Evolutionary conservation across 2,329 filamentous ascomycete species (phyloP), one percentile per base, ranked within the genome.

Genomic region (Beauveria medogensis): DNA sequence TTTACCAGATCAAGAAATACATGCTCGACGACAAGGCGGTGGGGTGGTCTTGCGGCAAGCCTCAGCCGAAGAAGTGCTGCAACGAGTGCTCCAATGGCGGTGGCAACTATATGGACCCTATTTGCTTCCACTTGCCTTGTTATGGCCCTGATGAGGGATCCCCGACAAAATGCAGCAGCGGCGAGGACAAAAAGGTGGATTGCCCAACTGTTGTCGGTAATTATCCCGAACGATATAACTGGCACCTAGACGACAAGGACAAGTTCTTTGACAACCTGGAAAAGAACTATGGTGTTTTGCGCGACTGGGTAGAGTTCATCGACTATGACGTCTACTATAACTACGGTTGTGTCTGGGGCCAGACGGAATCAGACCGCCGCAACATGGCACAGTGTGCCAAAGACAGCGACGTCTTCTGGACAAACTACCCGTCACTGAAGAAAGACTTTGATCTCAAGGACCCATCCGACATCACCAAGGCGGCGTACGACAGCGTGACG

Each of bases 231-330:
- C 14, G 5, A 8, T 24, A 20, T 5, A 43, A 41, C 10, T 58
- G 55, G 55, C 4, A 41, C 46, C 55, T 58, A 2, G 55, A 58
- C 16, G 55, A 58, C 20, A 43, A 51, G 30, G 55, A 58, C 22
- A 58, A 58, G 46, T 58, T 58, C 10, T 57, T 57, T 26, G 12
- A 58, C 34, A 58, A 41, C 7, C 6, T 58, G 5, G 55, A 58
- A 43, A 43, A 51, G 3, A 18, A 51, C 3, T 51, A 58, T 14
- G 55, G 55, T 8, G 47, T 58, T 14, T 20, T 58, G 30, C 55
- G 46, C 2, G 55, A 51, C 22, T 58, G 55, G 46, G 7, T 58
- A 3, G 55, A 51, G 46, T 50, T 58, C 9, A 50, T 43, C 30
- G 30, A 51, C 46, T 51, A 51, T 18, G 55, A 58, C 12, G 55